Evolutionary conservation across 176 grass and related monocot species (phyloP).

Genomic region (Tuctoria greenei): DNA sequence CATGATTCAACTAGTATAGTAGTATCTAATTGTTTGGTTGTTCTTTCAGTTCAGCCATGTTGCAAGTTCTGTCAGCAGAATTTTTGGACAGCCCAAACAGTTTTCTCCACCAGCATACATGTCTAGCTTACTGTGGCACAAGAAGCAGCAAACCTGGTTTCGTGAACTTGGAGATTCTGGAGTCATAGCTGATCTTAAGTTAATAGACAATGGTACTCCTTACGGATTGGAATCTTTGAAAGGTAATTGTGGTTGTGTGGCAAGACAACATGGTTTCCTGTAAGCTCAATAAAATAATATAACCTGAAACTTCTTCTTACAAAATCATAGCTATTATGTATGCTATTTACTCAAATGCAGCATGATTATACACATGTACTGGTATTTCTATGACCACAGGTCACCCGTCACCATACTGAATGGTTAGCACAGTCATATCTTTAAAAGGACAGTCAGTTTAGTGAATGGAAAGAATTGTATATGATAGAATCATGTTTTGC

Average conservation of each 20-base stretch:
- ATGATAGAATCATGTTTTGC: no score
- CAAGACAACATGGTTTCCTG: background rate
- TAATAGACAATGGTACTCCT: background rate
- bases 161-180: slow-evolving; percentile 25
- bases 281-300: background rate
- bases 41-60: slow-evolving; percentile 20
- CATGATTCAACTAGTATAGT: background rate
- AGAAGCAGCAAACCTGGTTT: slow-evolving; percentile 27
- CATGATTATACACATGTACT: background rate
- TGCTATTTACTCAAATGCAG: background rate
- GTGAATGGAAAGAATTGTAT: no score
- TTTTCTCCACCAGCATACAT: background rate
- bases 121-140: background rate
- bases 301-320: background rate
- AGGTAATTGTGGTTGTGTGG: background rate
- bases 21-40: background rate
- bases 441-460: no score
- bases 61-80: slow-evolving; percentile 21
- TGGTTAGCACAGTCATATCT: no score
- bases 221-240: background rate
- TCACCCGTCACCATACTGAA: background rate
- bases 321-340: background rate
- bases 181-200: slow-evolving; percentile 32
- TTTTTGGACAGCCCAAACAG: background rate
- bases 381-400: background rate